Percentiles rank a stretch among this genome's conserved stretches.
Conservation (phyloP, 257 asterid species). For the Orobanche coerulescens region DNA sequence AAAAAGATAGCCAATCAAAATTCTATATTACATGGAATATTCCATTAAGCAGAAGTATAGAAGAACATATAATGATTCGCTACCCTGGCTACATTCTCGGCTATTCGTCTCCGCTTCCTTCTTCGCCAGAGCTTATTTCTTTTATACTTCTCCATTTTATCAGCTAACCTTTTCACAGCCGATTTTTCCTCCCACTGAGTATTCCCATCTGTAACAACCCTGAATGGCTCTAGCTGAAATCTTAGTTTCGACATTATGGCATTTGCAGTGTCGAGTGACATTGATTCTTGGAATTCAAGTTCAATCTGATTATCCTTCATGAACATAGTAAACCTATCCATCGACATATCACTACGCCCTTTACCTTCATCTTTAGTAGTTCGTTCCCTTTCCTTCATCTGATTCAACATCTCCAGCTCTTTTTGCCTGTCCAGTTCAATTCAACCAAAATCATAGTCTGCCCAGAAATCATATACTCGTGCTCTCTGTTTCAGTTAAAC, state of each 20-base stretch:
- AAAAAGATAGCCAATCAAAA: background rate
- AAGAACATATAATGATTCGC: background rate
- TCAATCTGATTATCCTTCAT: conserved; percentile 37
- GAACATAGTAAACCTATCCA: conserved; percentile 32
- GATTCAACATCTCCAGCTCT: conserved; percentile 45
- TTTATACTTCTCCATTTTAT: conserved; percentile 61
- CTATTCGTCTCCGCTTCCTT: conserved; percentile 63
- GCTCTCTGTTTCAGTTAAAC: background rate
- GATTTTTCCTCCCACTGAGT: conserved; percentile 90
- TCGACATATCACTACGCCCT: conserved; percentile 23
- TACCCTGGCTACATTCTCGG: conserved; percentile 63
- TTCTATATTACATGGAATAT: background rate
- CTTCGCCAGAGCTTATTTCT: conserved; percentile 83
- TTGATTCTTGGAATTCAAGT: conserved; percentile 41
- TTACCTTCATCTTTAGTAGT: conserved; percentile 27
- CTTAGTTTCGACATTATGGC: conserved; percentile 54
- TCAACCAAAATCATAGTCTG: conserved; percentile 5
- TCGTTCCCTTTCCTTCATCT: conserved; percentile 37
- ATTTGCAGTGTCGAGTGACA: conserved; percentile 55
- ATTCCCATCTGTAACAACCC: conserved; percentile 57
- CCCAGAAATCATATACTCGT: background rate
- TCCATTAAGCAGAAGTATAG: background rate
- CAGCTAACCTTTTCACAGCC: conserved; percentile 48
- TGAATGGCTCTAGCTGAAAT: conserved; percentile 77
- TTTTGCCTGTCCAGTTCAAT: conserved; percentile 38